These are phyloP conservation scores for Trichophyton mentagrophytes DNA, from an alignment of 2,329 filamentous ascomycete species.

Conservation along the genomic window DNA sequence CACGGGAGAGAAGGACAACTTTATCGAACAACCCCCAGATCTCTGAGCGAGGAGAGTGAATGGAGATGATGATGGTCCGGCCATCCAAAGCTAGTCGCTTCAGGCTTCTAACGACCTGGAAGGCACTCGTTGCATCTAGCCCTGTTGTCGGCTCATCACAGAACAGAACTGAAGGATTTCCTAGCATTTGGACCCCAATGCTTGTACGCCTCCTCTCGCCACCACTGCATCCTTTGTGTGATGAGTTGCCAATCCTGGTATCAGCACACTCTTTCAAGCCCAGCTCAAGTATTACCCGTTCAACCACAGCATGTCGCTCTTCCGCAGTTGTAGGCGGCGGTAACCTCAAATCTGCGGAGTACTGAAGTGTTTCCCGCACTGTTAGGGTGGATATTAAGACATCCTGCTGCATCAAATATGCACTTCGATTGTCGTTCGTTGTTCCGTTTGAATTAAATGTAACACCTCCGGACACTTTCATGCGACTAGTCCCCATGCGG, in stretches of 20 bases:
- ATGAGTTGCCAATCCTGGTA: conserved; percentile 57
- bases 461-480: conserved; percentile 40
- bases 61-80: conserved; percentile 58
- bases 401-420: conserved; percentile 59
- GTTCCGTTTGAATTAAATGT: conserved; percentile 50
- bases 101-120: conserved; percentile 57
- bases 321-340: conserved; percentile 48
- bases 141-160: conserved; percentile 68
- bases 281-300: conserved; percentile 63
- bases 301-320: conserved; percentile 52
- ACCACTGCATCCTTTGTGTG: conserved; percentile 63
- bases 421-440: conserved; percentile 37
- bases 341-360: conserved; percentile 59
- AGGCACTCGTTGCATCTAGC: conserved; percentile 64
- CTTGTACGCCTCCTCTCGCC: conserved; percentile 66
- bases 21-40: conserved; percentile 69
- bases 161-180: conserved; percentile 65
- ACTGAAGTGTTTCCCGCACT: conserved; percentile 60
- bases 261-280: conserved; percentile 66
- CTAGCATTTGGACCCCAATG: conserved; percentile 66
- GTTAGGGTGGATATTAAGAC: conserved; percentile 60
- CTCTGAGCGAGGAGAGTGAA: conserved; percentile 66
- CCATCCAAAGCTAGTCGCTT: conserved; percentile 56
- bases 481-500: conserved; percentile 47
- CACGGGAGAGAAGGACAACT: conserved; percentile 54